phyloP scores from a whole-genome alignment of 139 green algal species.

The Chlorella sp. region DNA sequence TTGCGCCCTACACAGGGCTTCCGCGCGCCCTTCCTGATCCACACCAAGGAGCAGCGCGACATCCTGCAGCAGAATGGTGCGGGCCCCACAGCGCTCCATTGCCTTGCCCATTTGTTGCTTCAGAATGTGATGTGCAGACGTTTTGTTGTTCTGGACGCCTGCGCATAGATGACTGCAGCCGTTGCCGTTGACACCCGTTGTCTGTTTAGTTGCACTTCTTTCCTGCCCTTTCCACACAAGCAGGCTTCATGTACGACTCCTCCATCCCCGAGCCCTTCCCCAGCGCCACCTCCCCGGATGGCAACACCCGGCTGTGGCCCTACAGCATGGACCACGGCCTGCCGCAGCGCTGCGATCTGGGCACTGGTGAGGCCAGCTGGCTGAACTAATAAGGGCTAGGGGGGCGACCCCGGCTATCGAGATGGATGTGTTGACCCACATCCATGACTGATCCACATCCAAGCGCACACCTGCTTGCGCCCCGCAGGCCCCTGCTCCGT shows the following conservation, averaged over 20 bases:
- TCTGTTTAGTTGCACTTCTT: background rate
- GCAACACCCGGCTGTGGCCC: conserved; percentile 21
- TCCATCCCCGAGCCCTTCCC: conserved; percentile 35
- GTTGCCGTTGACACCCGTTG: background rate
- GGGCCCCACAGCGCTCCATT: background rate
- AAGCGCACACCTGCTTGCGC: too few relatives aligned
- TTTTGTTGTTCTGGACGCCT: too few relatives aligned
- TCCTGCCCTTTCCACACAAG: background rate
- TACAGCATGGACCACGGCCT: conserved; percentile 43
- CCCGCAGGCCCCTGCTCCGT: conserved; percentile 34
- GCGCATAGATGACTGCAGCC: too few relatives aligned
- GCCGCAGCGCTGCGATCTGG: conserved; percentile 27
- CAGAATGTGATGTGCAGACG: too few relatives aligned
- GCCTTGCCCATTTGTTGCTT: background rate
- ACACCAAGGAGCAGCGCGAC: conserved; percentile 24
- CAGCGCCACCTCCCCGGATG: conserved; percentile 29
- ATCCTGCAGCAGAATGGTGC: conserved; percentile 29
- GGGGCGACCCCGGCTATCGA: too few relatives aligned
- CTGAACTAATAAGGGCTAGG: too few relatives aligned
- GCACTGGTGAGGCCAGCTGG: background rate
- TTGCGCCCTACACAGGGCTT: conserved; percentile 19
- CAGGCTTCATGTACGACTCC: conserved; percentile 37
- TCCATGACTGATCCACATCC: too few relatives aligned
- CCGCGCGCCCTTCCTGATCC: conserved; percentile 32
- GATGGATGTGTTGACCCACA: too few relatives aligned